Evolutionary conservation across 2,329 filamentous ascomycete genomes (phyloP).

Genomic region (Clonostachys solani): DNA sequence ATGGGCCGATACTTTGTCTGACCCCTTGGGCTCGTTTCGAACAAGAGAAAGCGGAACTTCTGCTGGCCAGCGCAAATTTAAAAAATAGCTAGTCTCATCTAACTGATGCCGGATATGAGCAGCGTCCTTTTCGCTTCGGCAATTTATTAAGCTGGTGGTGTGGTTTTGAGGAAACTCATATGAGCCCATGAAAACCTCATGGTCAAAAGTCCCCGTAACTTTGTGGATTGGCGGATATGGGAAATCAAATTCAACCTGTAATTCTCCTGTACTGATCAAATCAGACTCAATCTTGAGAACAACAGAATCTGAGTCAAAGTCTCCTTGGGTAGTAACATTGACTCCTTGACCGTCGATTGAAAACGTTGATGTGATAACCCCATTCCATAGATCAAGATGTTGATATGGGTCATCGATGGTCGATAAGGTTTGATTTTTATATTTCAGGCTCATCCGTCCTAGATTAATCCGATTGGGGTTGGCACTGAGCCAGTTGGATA

Average conservation of each 20-base stretch:
- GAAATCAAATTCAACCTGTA: constrained; percentile 34
- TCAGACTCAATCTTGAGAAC: constrained; percentile 26
- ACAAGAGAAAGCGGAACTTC: constrained; percentile 8
- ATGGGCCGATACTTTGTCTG: constrained; percentile 17
- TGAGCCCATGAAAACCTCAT: constrained; percentile 33
- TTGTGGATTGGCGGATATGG: constrained; percentile 33
- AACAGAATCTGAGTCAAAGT: constrained; percentile 31
- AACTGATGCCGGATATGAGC: constrained; percentile 29
- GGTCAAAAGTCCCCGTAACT: constrained; percentile 28
- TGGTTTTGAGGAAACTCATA: constrained; percentile 32
- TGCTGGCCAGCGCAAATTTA: constrained; percentile 27
- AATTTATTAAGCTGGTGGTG: constrained; percentile 18
- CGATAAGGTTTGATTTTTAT: constrained; percentile 19
- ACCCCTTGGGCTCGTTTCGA: constrained; percentile 12
- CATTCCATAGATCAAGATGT: background rate
- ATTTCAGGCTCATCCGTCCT: constrained; percentile 33
- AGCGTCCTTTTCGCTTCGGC: constrained; percentile 4
- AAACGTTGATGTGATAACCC: constrained; percentile 26
- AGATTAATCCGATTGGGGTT: constrained; percentile 40
- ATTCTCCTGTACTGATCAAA: constrained; percentile 21
- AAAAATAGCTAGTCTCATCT: constrained; percentile 27
- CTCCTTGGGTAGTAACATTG: constrained; percentile 26
- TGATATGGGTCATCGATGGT: constrained; percentile 21
- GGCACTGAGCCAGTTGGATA: constrained; percentile 48
- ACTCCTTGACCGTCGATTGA: constrained; percentile 19